Evolutionary conservation across 1,284 basidiomycete genomes (phyloP), one percentile per base, ranked within the genome.

Genomic region (Bondarzewia mesenterica): DNA sequence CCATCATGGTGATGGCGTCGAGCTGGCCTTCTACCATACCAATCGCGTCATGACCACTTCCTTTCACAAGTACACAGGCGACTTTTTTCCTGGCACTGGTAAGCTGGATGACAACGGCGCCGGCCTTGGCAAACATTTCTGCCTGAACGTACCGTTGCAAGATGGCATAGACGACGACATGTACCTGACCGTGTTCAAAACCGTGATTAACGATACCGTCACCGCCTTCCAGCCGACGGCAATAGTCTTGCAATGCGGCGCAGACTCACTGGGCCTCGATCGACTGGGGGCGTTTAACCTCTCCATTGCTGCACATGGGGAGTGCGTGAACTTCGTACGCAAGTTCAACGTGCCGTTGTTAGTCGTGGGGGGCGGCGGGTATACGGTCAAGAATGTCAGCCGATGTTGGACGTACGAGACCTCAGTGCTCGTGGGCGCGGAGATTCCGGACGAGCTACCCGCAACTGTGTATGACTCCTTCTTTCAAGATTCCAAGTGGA

Each of bases 401-500:
- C 80, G 95, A n/a, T 98, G 95, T 63, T 99, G 95, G 95, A 88
- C 95, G 8, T 97, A 98, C 71, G 95, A 99, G 67, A 99, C 96
- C 0, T 85, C 91, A 5, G 88, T 99, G 0, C 77, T 94, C n/a
- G 84, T 94, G 22, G 89, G 92, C 15, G 82, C 86, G 1, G 70
- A 78, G 15, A 79, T 99, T 12, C 85, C 93, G 0, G 87, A 95
- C 64, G 82, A 87, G 50, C 80, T 99, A 5, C 95, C 95, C 0
- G 70, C 72, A 8, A 98, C 93, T 6, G 82, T 90, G 1, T 99
- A 96, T 67, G 90, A 96, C 61, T 78, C 87, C 2, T 98, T 94
- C 68, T 99, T 98, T 66, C 82, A 82, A 8, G 93, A 95, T 50
- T 84, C 84, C 0, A 78, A 93, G 36, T 95, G 90, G 78, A 88